Evolutionary conservation across 176 grass and related monocot species (phyloP).

Genomic region (Hordeum marinum): DNA sequence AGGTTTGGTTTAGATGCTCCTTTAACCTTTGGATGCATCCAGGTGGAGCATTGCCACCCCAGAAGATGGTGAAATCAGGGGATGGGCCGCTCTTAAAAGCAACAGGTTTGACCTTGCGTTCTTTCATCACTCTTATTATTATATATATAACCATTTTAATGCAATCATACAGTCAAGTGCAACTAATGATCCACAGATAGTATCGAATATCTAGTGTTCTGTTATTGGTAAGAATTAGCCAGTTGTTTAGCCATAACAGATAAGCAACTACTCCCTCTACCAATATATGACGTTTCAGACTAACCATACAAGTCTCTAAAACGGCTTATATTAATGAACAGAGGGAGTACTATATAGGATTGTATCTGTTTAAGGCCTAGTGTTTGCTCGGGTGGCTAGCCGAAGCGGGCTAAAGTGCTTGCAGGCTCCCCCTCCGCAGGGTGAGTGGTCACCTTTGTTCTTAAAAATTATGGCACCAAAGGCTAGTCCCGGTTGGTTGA

Average conservation of each 20-base stretch:
- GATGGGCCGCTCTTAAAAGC: slow-evolving; percentile 68
- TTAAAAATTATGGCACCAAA: too few relatives aligned
- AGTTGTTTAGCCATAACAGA: neutral
- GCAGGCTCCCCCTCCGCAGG: too few relatives aligned
- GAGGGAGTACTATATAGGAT: neutral
- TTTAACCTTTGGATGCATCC: slow-evolving; percentile 90
- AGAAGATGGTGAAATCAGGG: slow-evolving; percentile 69
- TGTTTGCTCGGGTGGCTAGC: neutral
- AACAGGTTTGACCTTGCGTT: slow-evolving; percentile 50
- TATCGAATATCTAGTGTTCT: neutral
- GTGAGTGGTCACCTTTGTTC: neutral
- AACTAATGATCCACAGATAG: neutral
- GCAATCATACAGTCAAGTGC: neutral
- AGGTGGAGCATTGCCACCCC: slow-evolving; percentile 51
- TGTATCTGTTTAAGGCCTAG: neutral
- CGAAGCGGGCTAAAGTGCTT: neutral
- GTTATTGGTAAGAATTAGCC: neutral
- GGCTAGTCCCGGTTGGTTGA: too few relatives aligned
- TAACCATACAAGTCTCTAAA: too few relatives aligned
- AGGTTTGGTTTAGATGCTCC: slow-evolving; percentile 83
- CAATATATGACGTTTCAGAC: too few relatives aligned
- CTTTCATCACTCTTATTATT: neutral
- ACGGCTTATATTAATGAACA: too few relatives aligned
- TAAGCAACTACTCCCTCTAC: neutral
- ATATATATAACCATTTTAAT: slow-evolving; percentile 1